Conservation (phyloP, 306 rosid species). For the Inga laurina region DNA sequence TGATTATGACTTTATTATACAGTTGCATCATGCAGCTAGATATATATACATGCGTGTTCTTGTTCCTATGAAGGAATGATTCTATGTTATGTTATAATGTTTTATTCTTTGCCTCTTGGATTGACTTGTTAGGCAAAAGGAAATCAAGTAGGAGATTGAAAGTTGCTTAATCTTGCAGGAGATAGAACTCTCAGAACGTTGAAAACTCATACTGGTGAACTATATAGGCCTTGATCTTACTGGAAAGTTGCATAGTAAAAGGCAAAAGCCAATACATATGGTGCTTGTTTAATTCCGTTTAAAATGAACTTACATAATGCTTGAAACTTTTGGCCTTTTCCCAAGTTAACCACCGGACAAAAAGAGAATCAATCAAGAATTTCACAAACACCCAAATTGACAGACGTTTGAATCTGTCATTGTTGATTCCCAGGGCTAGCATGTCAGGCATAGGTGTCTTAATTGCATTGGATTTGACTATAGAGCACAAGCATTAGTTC, state of each 20-base stretch:
- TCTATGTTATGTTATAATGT: background rate
- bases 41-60: background rate
- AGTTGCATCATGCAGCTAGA: background rate
- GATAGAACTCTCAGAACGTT: background rate
- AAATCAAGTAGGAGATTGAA: background rate
- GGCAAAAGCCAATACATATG: background rate
- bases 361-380: background rate
- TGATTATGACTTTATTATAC: background rate
- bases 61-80: background rate
- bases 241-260: background rate
- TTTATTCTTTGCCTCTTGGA: background rate
- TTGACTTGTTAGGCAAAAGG: background rate
- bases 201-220: background rate
- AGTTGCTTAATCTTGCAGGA: background rate
- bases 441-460: background rate
- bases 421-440: background rate
- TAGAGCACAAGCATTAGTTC: background rate
- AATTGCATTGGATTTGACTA: background rate
- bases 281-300: background rate
- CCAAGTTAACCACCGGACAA: background rate
- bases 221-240: background rate
- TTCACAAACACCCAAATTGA: background rate
- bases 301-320: conserved; percentile 19
- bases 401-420: background rate
- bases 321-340: conserved; percentile 27